Conservation (phyloP, 495 filamentous ascomycete genomes). For the Cercophora scortea region DNA sequence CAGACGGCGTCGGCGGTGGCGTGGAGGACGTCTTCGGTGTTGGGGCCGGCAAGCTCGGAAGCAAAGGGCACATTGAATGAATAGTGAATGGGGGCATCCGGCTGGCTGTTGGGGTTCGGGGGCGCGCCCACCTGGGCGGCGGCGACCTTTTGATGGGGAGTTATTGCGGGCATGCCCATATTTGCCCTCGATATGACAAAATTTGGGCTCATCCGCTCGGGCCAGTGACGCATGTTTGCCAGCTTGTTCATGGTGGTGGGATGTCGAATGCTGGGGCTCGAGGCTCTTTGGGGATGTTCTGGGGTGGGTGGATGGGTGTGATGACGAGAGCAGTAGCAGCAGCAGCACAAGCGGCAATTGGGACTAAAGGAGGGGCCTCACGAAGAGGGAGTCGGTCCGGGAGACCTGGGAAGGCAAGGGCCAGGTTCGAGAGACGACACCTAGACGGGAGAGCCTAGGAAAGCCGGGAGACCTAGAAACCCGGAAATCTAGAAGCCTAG, state of each 20-base stretch:
- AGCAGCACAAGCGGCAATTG: slow-evolving; percentile 13
- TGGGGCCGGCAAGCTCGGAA: slow-evolving; percentile 81
- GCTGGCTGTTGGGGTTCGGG: slow-evolving; percentile 55
- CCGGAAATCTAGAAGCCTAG: not conserved
- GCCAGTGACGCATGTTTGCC: slow-evolving; percentile 89
- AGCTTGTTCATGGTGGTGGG: slow-evolving; percentile 83
- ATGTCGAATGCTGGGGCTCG: not conserved
- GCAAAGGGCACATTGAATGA: slow-evolving; percentile 95
- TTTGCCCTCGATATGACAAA: slow-evolving; percentile 70
- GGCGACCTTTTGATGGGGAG: slow-evolving; percentile 58
- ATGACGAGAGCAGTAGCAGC: not conserved
- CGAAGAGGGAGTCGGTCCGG: slow-evolving; percentile 9
- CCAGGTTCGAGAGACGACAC: not conserved
- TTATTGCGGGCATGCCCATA: slow-evolving; percentile 61
- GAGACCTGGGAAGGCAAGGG: slow-evolving; percentile 12
- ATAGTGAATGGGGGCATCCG: slow-evolving; percentile 60
- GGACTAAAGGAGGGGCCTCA: slow-evolving; percentile 21
- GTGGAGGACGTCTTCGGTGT: slow-evolving; percentile 84
- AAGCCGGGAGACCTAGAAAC: not conserved
- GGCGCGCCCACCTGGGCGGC: slow-evolving; percentile 52
- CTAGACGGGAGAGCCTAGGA: not conserved
- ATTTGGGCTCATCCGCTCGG: slow-evolving; percentile 80
- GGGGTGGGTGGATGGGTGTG: too few species aligned
- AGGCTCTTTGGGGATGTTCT: too few species aligned
- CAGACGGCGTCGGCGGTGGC: slow-evolving; percentile 74